Percentiles rank a stretch among this genome's conserved stretches.
Evolutionary conservation across 306 rosid species (phyloP).

Genomic region (Rosa lucieae): DNA sequence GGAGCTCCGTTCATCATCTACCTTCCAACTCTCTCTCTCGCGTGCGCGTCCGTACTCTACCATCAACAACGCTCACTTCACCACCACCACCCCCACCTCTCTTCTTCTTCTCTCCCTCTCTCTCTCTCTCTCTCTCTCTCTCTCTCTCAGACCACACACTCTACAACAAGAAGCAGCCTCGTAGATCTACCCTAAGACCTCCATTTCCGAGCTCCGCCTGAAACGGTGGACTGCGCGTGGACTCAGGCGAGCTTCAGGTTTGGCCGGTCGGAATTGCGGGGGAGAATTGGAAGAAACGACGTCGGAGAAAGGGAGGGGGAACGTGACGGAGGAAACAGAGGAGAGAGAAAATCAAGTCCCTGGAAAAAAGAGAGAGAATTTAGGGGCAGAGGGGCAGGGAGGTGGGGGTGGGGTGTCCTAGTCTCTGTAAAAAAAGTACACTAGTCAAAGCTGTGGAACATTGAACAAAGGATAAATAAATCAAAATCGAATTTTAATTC

Average conservation of each 20-base stretch:
- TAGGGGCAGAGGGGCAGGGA: conserved; percentile 35
- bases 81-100: conserved; percentile 17
- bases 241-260: conserved; percentile 15
- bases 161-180: conserved; percentile 13
- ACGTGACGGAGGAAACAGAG: conserved; percentile 38
- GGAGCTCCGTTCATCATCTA: conserved; percentile 93
- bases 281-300: conserved; percentile 22
- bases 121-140: conserved; percentile 16
- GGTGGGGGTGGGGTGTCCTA: conserved; percentile 22
- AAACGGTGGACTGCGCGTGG: conserved; percentile 16
- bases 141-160: conserved; percentile 27
- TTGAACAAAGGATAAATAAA: conserved; percentile 4
- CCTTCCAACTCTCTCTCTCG: conserved; percentile 24
- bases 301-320: conserved; percentile 25
- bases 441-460: conserved; percentile 57
- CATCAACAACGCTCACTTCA: conserved; percentile 63
- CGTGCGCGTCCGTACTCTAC: conserved; percentile 58
- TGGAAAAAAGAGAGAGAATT: conserved; percentile 40
- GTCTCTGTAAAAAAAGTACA: conserved; percentile 45
- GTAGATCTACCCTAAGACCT: conserved; percentile 54
- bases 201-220: conserved; percentile 31
- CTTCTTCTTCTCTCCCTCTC: conserved; percentile 20
- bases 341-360: conserved; percentile 51
- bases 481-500: background rate
- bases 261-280: conserved; percentile 21